A percentile compares a stretch with the other conserved stretches of the same genome.
These are phyloP conservation scores for Epithemia pelagica DNA, from an alignment of 108 stramenopile species.

Conservation along the genomic window DNA sequence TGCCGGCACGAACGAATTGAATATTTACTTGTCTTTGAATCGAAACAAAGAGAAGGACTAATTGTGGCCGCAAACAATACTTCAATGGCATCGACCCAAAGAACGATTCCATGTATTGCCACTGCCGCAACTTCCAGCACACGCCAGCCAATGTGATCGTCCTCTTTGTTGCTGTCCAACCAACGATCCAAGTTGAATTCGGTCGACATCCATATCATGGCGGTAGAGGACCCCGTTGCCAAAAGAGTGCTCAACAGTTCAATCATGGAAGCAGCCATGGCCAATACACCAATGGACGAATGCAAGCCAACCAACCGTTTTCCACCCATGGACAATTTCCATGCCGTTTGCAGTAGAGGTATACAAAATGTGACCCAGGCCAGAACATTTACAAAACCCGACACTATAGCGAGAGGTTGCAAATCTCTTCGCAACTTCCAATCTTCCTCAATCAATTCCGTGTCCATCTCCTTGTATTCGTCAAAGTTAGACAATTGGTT, in stretches of 20 bases:
- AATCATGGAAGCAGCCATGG: constrained; percentile 45
- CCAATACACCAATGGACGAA: constrained; percentile 42
- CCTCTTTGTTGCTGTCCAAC: constrained; percentile 11
- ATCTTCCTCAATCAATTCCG: constrained; percentile 42
- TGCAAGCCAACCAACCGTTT: constrained; percentile 42
- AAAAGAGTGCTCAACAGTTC: constrained; percentile 56
- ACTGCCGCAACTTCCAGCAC: constrained; percentile 54
- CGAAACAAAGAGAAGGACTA: constrained; percentile 24
- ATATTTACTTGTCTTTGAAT: constrained; percentile 5
- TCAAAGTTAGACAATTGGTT: constrained; percentile 18
- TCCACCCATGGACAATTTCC: constrained; percentile 52
- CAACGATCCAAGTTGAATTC: constrained; percentile 66
- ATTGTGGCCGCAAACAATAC: constrained; percentile 17
- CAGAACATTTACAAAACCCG: constrained; percentile 32
- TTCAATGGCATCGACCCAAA: constrained; percentile 25
- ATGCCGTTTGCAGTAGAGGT: constrained; percentile 61
- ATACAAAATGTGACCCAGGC: constrained; percentile 61
- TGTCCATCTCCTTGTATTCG: constrained; percentile 43
- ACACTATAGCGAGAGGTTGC: constrained; percentile 12
- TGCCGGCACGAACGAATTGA: neutral
- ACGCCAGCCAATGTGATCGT: constrained; percentile 63
- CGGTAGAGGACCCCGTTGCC: constrained; percentile 40
- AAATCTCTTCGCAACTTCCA: constrained; percentile 40
- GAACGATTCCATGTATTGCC: constrained; percentile 38
- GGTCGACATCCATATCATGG: constrained; percentile 39